A percentile compares a stretch with the other conserved stretches of the same genome.
Evolutionary conservation across 768 basidiomycete species (phyloP).

Genomic region (Serendipita indica): DNA sequence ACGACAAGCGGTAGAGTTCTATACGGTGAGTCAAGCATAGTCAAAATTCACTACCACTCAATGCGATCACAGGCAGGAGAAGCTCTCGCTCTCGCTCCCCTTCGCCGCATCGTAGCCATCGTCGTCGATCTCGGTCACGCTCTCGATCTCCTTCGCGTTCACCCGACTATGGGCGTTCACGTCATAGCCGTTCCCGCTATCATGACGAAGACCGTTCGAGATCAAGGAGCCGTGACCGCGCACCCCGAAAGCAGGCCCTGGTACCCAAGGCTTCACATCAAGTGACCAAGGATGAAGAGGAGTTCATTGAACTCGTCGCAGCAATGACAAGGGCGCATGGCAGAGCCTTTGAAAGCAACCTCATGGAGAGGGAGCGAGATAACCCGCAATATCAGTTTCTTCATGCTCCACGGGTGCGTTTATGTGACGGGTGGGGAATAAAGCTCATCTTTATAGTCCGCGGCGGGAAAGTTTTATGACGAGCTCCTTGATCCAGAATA

Average conservation of each 20-base stretch:
- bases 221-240: slow-evolving; percentile 1
- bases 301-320: slow-evolving; percentile 80
- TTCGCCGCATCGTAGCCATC: slow-evolving; percentile 28
- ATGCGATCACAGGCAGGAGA: slow-evolving; percentile 21
- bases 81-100: slow-evolving; percentile 26
- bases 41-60: neutral
- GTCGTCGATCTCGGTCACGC: slow-evolving; percentile 29
- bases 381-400: slow-evolving; percentile 80
- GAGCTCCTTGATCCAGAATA: slow-evolving; percentile 24
- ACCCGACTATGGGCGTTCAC: slow-evolving; percentile 1
- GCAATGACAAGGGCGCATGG: slow-evolving; percentile 71
- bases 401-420: slow-evolving; percentile 11
- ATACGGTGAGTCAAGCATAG: slow-evolving; percentile 42
- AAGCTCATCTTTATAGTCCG: slow-evolving; percentile 20
- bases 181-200: slow-evolving; percentile 18
- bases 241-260: neutral
- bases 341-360: slow-evolving; percentile 51
- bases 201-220: slow-evolving; percentile 10
- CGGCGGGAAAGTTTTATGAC: slow-evolving; percentile 28
- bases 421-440: too few relatives aligned
- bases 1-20: slow-evolving; percentile 54
- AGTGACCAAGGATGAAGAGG: slow-evolving; percentile 48
- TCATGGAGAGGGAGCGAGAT: slow-evolving; percentile 59
- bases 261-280: neutral
- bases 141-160: slow-evolving; percentile 25